phyloP scores from a whole-genome alignment of 2,329 filamentous ascomycete species.

The Lomentospora prolificans region DNA sequence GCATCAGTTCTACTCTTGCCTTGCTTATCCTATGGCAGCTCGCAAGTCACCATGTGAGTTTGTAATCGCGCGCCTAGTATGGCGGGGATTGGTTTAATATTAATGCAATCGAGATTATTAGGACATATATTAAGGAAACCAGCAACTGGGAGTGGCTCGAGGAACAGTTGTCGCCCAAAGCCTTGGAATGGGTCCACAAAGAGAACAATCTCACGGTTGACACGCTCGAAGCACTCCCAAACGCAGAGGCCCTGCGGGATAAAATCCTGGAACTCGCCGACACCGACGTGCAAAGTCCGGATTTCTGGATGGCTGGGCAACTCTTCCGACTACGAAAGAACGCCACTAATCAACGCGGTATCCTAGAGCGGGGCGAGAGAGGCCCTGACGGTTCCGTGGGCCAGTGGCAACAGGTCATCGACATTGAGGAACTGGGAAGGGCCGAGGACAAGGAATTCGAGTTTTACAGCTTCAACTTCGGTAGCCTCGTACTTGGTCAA shows the following conservation, averaged over 20 bases:
- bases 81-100: no score
- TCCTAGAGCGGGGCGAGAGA: not conserved
- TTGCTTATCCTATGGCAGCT: not conserved
- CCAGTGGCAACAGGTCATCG: not conserved
- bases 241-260: not conserved
- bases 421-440: not conserved
- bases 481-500: not conserved
- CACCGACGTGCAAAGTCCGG: not conserved
- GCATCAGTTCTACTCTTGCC: not conserved
- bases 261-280: not conserved
- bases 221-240: not conserved
- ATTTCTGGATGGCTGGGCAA: not conserved
- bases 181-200: not conserved
- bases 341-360: not conserved
- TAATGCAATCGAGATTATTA: no score
- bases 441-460: conserved; percentile 1
- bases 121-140: not conserved
- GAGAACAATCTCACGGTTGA: not conserved
- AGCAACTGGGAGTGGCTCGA: not conserved
- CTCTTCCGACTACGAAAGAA: not conserved
- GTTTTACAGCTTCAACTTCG: not conserved
- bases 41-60: not conserved
- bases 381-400: not conserved
- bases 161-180: not conserved
- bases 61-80: not conserved